Percentiles rank a stretch among this genome's conserved stretches.
phyloP scores from a whole-genome alignment of 208 protist genomes.

The Crithidia bombi region DNA sequence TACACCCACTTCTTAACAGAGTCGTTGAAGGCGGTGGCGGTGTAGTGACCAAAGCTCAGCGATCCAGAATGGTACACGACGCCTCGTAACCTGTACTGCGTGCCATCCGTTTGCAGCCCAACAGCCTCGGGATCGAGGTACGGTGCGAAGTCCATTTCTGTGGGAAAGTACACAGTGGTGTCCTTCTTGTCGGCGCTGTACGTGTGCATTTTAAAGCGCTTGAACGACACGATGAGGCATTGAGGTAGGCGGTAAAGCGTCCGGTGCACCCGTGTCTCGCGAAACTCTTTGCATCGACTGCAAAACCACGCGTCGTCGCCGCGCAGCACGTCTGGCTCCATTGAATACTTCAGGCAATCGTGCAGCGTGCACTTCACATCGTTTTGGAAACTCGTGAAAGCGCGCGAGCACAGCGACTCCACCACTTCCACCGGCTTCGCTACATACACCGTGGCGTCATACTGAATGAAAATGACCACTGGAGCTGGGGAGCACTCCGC shows the following conservation, averaged over 20 bases:
- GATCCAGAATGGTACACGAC: conserved; percentile 82
- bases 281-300: conserved; percentile 64
- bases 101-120: conserved; percentile 26
- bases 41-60: conserved; percentile 87
- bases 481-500: conserved; percentile 2
- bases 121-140: conserved; percentile 62
- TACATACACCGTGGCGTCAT: conserved; percentile 14
- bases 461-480: conserved; percentile 32
- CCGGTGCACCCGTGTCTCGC: conserved; percentile 55
- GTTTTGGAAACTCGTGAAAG: conserved; percentile 14
- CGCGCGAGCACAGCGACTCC: conserved; percentile 17
- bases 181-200: conserved; percentile 75
- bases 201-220: conserved; percentile 76
- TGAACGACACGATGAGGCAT: conserved; percentile 79
- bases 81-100: conserved; percentile 65
- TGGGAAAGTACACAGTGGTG: conserved; percentile 62
- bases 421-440: conserved; percentile 1
- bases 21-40: conserved; percentile 62
- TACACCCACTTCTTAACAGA: conserved; percentile 62
- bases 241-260: conserved; percentile 74
- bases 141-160: conserved; percentile 53
- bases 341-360: conserved; percentile 45
- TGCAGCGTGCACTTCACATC: conserved; percentile 47
- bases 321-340: conserved; percentile 59
- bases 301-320: conserved; percentile 79